Evolutionary conservation across 495 filamentous ascomycete genomes (phyloP), one percentile per base, ranked within the genome.

Genomic region (Trichoderma virens): DNA sequence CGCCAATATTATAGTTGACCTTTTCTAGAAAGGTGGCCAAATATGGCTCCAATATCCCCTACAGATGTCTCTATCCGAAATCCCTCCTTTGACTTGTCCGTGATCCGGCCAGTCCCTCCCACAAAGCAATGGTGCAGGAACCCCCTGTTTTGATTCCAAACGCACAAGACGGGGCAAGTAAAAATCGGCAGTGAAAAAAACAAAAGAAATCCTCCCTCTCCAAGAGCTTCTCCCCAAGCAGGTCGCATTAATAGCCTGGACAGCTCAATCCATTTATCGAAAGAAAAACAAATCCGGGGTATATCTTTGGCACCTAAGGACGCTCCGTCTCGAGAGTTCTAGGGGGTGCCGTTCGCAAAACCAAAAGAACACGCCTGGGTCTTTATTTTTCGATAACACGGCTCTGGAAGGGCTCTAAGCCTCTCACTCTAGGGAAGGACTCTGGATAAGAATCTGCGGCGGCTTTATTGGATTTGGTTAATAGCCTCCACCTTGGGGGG

Each of bases 401-500:
- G 45, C 45, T 54, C 23, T 54, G 45, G 45, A 27, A 54, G 45
- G 45, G 45, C 45, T 54, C 45, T 23, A 7, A 43, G 16, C 20
- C 30, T 43, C 35, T 25, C 45, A 5, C 23, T 27, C 5, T 54
- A 23, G 47, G 6, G n/a, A 56, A 61, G 25, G 41, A 38, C 63
- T 47, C 9, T 34, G 59, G 61, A 30, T 9, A 35, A 62, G 34
- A 56, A 28, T 56, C 47, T 28, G 47, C 47, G 47, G 47, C 47
- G 23, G 47, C 47, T 56, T 56, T 16, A 30, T 13, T 59, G 28
- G 62, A 20, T 23, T 20, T 35, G 27, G 23, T 68, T 63, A 73
- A 64, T 74, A 73, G 20, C 65, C 74, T 64, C 65, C 74, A 51
- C 68, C 74, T 69, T 68, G 69, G 34, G 68, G 70, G 39, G 73